These are phyloP conservation scores for Saturnispora ahearnii DNA, from an alignment of 805 yeast species.

Conservation along the genomic window DNA sequence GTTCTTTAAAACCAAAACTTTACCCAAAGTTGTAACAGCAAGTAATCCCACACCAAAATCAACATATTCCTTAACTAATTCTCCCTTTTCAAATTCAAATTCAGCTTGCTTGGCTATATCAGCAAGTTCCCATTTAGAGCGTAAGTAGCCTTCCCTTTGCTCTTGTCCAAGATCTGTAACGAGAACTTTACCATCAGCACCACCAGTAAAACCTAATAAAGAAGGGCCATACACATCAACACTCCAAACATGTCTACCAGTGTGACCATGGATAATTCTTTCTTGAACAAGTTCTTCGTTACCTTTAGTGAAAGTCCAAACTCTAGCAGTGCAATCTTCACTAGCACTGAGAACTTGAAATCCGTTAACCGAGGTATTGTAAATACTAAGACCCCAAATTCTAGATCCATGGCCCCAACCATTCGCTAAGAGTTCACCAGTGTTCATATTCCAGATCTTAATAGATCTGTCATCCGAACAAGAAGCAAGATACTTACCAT, in stretches of 20 bases:
- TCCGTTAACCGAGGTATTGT: constrained; percentile 19
- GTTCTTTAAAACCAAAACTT: constrained; percentile 31
- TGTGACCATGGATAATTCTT: constrained; percentile 56
- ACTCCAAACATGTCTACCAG: constrained; percentile 86
- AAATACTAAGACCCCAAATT: constrained; percentile 75
- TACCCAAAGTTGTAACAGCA: constrained; percentile 53
- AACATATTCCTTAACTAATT: constrained; percentile 52
- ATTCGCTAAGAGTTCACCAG: constrained; percentile 53
- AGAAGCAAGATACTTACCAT: constrained; percentile 51
- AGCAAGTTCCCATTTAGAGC: constrained; percentile 24
- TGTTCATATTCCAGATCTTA: constrained; percentile 54
- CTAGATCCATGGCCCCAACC: constrained; percentile 98
- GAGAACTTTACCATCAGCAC: constrained; percentile 83
- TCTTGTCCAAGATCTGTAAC: constrained; percentile 42
- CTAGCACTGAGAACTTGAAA: constrained; percentile 53
- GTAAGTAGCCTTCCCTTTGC: constrained; percentile 25
- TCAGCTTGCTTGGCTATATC: constrained; percentile 27
- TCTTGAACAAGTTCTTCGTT: constrained; percentile 31
- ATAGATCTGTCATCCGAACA: constrained; percentile 95
- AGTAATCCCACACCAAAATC: constrained; percentile 39
- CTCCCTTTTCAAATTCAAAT: constrained; percentile 33
- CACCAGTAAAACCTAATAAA: constrained; percentile 68
- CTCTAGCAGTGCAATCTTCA: constrained; percentile 79
- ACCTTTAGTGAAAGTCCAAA: constrained; percentile 49
- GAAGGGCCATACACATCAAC: constrained; percentile 43